Percentiles rank a stretch among this genome's conserved stretches.
phyloP scores from a whole-genome alignment of 176 grass and related monocot species.

The Eleusine coracana region DNA sequence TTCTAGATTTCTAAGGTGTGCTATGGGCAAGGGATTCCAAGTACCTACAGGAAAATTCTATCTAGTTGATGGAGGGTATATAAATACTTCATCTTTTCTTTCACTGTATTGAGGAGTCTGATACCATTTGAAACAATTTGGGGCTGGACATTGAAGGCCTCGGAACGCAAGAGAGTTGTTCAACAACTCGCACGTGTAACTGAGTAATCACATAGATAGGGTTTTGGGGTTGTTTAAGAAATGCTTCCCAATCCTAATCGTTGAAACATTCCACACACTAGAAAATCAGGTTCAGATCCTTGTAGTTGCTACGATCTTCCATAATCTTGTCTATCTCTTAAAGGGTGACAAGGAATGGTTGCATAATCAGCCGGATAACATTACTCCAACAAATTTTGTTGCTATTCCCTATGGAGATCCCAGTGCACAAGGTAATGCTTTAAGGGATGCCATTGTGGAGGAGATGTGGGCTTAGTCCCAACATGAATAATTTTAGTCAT shows the following conservation, averaged over 20 bases:
- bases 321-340: not conserved
- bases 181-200: not conserved
- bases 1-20: not conserved
- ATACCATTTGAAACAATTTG: not conserved
- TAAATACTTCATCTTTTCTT: not conserved
- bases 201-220: not conserved
- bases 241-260: not conserved
- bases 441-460: not conserved
- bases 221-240: not conserved
- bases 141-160: not conserved
- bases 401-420: not conserved
- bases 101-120: not conserved
- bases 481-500: too few relatives aligned
- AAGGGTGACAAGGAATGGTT: not conserved
- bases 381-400: not conserved
- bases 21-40: not conserved
- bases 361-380: not conserved
- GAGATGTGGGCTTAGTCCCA: not conserved
- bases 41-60: not conserved
- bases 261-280: not conserved
- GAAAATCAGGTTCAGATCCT: not conserved
- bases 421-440: not conserved
- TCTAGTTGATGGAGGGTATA: conserved; percentile 9
- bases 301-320: not conserved
- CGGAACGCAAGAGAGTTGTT: not conserved